A percentile compares a stretch with the other conserved stretches of the same genome.
These are phyloP conservation scores for Polychaeton citri DNA, from an alignment of 2,329 filamentous ascomycete species.

Conservation along the genomic window DNA sequence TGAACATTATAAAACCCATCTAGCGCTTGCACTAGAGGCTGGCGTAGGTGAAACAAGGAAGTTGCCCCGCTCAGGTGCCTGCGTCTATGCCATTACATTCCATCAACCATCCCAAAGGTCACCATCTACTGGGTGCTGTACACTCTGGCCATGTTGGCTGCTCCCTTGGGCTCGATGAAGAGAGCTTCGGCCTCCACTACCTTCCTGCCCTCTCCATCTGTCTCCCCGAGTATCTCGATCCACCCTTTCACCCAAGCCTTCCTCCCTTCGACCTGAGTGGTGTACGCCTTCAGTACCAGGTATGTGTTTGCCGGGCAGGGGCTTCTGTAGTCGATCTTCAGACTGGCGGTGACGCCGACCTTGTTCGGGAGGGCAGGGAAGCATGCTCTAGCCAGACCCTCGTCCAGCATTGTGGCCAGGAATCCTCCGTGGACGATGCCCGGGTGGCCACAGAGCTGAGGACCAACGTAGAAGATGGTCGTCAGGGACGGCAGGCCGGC, in stretches of 20 bases:
- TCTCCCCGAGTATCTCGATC: slow-evolving; percentile 60
- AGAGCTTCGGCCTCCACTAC: slow-evolving; percentile 74
- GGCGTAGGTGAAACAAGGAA: no score
- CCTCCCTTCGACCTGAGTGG: slow-evolving; percentile 73
- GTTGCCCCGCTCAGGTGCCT: no score
- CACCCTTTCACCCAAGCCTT: slow-evolving; percentile 89
- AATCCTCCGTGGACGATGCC: slow-evolving; percentile 84
- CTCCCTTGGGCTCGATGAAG: slow-evolving; percentile 79
- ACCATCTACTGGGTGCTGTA: slow-evolving; percentile 12
- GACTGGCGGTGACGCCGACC: slow-evolving; percentile 71
- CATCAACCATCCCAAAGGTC: no score
- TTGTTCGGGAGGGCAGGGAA: slow-evolving; percentile 80
- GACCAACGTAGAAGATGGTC: slow-evolving; percentile 63
- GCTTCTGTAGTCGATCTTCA: slow-evolving; percentile 69
- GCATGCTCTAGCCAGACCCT: slow-evolving; percentile 75
- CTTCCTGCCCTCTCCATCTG: slow-evolving; percentile 42
- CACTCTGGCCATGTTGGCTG: slow-evolving; percentile 36
- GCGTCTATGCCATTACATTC: no score
- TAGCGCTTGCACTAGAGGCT: no score
- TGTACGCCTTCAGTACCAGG: slow-evolving; percentile 65
- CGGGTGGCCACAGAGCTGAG: slow-evolving; percentile 74
- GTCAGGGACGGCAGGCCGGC: slow-evolving; percentile 45
- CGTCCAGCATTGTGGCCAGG: slow-evolving; percentile 83
- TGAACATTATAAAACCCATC: no score
- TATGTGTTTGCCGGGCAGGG: slow-evolving; percentile 65